Percentiles rank a stretch among this genome's conserved stretches.
Evolutionary conservation across 208 protist genomes (phyloP).

Genomic region (Eutreptiella sp.): DNA sequence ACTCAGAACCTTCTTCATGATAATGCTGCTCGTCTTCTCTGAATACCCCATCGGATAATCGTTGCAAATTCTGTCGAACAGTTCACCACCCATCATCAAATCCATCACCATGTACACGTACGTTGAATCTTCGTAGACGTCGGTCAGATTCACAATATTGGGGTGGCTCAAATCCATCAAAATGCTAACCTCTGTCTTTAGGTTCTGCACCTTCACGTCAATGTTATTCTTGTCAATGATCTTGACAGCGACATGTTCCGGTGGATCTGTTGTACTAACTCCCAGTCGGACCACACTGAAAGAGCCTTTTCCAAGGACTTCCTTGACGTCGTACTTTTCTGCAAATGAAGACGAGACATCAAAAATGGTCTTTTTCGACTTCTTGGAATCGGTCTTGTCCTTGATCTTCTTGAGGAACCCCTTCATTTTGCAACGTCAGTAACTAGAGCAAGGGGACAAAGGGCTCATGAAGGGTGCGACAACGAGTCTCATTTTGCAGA

Average conservation of each 20-base stretch:
- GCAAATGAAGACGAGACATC: neutral
- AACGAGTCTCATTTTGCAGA: too few relatives aligned
- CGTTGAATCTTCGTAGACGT: slow-evolving; percentile 26
- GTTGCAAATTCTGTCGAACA: slow-evolving; percentile 38
- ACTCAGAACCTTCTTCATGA: slow-evolving; percentile 14
- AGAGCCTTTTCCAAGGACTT: slow-evolving; percentile 24
- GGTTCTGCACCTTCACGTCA: slow-evolving; percentile 26
- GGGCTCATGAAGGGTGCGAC: too few relatives aligned
- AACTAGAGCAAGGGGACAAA: too few relatives aligned
- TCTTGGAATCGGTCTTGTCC: slow-evolving; percentile 3
- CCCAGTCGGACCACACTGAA: slow-evolving; percentile 18
- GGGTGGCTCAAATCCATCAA: slow-evolving; percentile 29
- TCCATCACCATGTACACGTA: slow-evolving; percentile 40
- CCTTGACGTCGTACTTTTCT: slow-evolving; percentile 24
- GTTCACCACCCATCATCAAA: slow-evolving; percentile 33
- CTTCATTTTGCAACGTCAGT: too few relatives aligned
- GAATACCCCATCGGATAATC: slow-evolving; percentile 35
- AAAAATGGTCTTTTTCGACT: slow-evolving; percentile 19
- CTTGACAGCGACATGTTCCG: slow-evolving; percentile 31
- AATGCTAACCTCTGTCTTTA: slow-evolving; percentile 36
- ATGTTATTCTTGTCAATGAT: slow-evolving; percentile 39
- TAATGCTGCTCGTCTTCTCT: slow-evolving; percentile 20
- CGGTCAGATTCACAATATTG: slow-evolving; percentile 36
- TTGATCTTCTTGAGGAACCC: neutral
- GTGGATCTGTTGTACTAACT: slow-evolving; percentile 11